Conservation (phyloP, 2,329 filamentous ascomycete genomes). For the Fusarium staphyleae region DNA sequence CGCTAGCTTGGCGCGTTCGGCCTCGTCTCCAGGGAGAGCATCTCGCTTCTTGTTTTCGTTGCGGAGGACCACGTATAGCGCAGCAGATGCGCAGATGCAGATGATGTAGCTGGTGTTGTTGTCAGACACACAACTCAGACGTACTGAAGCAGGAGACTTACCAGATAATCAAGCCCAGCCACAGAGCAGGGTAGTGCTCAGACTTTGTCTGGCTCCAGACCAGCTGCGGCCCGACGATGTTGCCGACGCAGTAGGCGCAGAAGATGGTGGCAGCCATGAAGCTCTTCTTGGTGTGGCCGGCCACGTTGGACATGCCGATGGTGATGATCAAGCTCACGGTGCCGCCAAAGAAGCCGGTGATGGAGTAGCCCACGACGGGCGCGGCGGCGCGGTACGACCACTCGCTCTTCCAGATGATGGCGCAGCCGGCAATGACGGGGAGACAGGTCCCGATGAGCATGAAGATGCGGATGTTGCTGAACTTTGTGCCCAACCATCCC, state of each 20-base stretch:
- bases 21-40: constrained; percentile 59
- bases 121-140: not conserved
- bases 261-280: constrained; percentile 78
- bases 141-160: constrained; percentile 37
- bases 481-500: constrained; percentile 67
- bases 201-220: constrained; percentile 70
- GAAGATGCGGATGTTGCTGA: constrained; percentile 69
- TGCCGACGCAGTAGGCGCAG: constrained; percentile 77
- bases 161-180: constrained; percentile 71
- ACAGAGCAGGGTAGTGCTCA: constrained; percentile 74
- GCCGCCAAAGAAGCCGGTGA: constrained; percentile 76
- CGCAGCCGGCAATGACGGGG: constrained; percentile 76
- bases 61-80: constrained; percentile 65
- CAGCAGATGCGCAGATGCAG: constrained; percentile 63
- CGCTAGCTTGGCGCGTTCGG: constrained; percentile 67
- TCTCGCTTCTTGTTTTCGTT: constrained; percentile 64
- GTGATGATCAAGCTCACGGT: constrained; percentile 67
- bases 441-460: constrained; percentile 72
- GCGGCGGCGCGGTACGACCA: constrained; percentile 71
- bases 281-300: constrained; percentile 79
- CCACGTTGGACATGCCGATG: constrained; percentile 70
- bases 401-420: constrained; percentile 73
- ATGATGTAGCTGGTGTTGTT: constrained; percentile 66
- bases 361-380: constrained; percentile 73
- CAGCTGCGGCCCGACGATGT: constrained; percentile 78